Base-by-base conservation (phyloP, 2,329 filamentous ascomycete genomes). In the Pseudocercospora eumusae region DNA sequence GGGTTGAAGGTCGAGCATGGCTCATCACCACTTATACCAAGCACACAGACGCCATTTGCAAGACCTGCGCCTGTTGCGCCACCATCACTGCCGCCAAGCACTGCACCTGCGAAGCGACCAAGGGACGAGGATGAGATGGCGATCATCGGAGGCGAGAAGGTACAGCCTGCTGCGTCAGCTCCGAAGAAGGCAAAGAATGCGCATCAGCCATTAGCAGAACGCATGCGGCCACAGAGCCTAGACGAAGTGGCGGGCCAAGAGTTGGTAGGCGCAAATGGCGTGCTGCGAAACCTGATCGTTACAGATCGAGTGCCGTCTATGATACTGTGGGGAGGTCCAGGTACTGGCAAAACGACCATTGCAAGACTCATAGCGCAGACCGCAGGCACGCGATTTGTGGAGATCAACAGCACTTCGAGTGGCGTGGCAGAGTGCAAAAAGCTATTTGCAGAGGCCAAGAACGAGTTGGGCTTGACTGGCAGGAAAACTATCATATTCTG, bases 401-500 rank as follows among this genome's bases (percentile, higher is more conserved):
- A 99, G 80, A 93, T 98, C 78, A 97, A 96, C 76, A 93, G 92
- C 65, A 97, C 93, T 1, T 92, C 87, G 68, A 89, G 88, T 6
- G 93, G 93, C 1, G 90, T 98, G 18, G 87, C 84, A 23, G 93
- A 98, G 75, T 93, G 90, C 82, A 96, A 97, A 78, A 95, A 92
- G 80, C 83, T 97, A 59, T 97, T 98, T 71, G 80, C 82, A 21
- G 92, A 97, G 68, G 93, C 95, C 0, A 86, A 85, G 63, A 90
- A 87, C 71, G 95, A 98, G 74, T 78, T 92, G 52, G 80, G 82
- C 0, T 80, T 98, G 56, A 96, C 92, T 0, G 93, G 93, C 1
- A 84, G 92, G 64, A 93, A 91, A 78, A 98, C 95, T 0, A 96
- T 99, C 66, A 87, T 99, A 66, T 99, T 99, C 75, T 97, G 93